Percentiles rank a stretch among this genome's conserved stretches.
phyloP scores from a whole-genome alignment of 768 basidiomycete genomes.

The Tricholoma sp. region DNA sequence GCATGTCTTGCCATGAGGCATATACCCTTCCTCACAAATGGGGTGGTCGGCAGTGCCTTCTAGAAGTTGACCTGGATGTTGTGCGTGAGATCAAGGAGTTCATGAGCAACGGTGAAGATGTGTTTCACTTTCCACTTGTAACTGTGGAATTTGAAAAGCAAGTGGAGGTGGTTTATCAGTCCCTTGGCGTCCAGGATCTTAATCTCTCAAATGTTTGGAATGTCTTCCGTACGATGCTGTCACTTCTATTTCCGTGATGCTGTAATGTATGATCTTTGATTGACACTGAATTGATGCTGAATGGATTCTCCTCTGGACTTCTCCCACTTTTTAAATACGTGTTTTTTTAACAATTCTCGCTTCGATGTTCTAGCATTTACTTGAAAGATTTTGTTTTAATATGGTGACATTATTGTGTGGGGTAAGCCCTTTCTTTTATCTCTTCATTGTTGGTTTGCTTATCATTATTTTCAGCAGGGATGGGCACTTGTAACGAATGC shows the following conservation, averaged over 20 bases:
- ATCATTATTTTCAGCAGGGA: too few species aligned
- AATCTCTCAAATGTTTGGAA: background rate
- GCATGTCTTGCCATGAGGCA: slow-evolving; percentile 1
- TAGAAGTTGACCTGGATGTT: background rate
- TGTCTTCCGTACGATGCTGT: background rate
- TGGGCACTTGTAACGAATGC: background rate
- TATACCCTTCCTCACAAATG: slow-evolving; percentile 1
- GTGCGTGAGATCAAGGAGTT: background rate
- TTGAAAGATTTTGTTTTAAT: too few species aligned
- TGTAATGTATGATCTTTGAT: too few species aligned
- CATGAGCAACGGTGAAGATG: background rate
- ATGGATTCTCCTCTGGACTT: background rate
- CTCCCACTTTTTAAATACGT: too few species aligned
- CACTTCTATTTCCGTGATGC: background rate
- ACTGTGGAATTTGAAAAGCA: background rate
- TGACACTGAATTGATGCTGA: too few species aligned
- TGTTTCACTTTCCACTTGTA: background rate
- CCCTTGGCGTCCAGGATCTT: background rate
- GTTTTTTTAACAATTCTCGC: too few species aligned
- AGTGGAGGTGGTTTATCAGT: background rate
- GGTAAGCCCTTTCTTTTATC: too few species aligned
- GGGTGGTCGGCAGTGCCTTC: background rate
- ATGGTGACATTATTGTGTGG: too few species aligned
- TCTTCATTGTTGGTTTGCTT: too few species aligned
- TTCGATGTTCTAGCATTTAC: too few species aligned